Base-by-base conservation (phyloP, 495 filamentous ascomycete species). In the Penicillium bialowiezense region DNA sequence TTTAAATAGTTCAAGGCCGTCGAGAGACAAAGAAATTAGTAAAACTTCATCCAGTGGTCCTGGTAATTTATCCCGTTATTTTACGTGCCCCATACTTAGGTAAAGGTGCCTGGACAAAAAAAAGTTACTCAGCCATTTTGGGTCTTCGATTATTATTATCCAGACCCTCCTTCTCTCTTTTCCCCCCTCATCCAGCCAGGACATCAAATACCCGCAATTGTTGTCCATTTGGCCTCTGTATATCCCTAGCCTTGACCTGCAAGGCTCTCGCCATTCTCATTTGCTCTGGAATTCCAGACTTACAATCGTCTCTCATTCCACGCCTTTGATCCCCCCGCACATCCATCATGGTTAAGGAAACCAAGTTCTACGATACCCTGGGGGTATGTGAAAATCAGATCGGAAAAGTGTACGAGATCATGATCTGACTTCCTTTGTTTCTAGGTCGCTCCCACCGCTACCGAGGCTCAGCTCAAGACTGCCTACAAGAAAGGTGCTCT, bases 401-500 rank as follows among this genome's bases (percentile, higher is more conserved):
- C 44, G 17, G 6, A 18, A 10, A 8, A 38, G 13, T 6, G 18
- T 41, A 35, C n/a, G 42, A 48, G 39, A 31, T 58, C 29, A 18
- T 20, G 56, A 48, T 52, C 53, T 71, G 26, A 65, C 63, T 14
- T 6, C n/a, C 28, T 43, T 32, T 32, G 35, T 45, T 60, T 54
- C 18, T 58, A 95, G 89, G 89, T 96, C 46, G 33, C 81, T 52
- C 80, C 88, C 41, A 80, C 73, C 50, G 85, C 84, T 48, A 80
- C 81, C 36, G 91, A 95, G 43, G 73, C 82, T 55, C 85, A 95
- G 68, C 70, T 97, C 50, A 95, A 89, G 75, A 85, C 87, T 59
- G 91, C 91, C 38, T 97, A 96, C 77, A 91, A 89, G 74, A 89
- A 88, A 60, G 85, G 86, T 61, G 91, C 91, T 36, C 74, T 96